Base-by-base conservation (phyloP, 1,284 basidiomycete genomes). In the Fistulina hepatica region DNA sequence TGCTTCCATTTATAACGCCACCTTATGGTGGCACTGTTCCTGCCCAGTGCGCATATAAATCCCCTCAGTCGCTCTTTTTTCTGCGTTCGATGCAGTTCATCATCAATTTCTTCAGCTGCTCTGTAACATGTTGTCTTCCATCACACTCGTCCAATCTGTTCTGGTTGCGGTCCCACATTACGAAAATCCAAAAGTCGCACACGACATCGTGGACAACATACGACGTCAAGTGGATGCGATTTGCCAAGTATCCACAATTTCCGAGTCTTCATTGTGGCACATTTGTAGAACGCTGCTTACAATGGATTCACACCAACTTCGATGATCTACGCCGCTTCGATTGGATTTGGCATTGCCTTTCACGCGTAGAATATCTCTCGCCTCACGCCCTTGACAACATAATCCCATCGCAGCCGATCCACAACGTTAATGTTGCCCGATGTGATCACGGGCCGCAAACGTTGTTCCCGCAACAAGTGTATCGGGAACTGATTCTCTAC, bases 361-460 rank as follows among this genome's bases (percentile, higher is more conserved):
- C 28, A 22, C 1, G 24, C 10, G 13, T 36, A 25, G 12, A 11
- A 22, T 15, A 11, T 34, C 12, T 19, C 13, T 9, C 8, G 5
- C 12, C 2, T 31, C 5, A 13, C 20, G 10, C 33, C 71, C 69
- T 20, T 53, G 64, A 49, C 42, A 64, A 37, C 60, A 61, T 35
- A 71, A 65, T 2, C 73, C 71, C 0, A 71, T 72, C 48, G 61
- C 50, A 3, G 59, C 61, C 33, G 19, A 34, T 34, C n/a, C n/a
- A n/a, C n/a, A n/a, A n/a, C n/a, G n/a, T n/a, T n/a, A n/a, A n/a
- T n/a, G n/a, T n/a, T n/a, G n/a, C n/a, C n/a, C n/a, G n/a, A n/a
- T n/a, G n/a, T n/a, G n/a, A n/a, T n/a, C n/a, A n/a, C n/a, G n/a
- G n/a, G n/a, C n/a, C n/a, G n/a, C n/a, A n/a, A n/a, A n/a, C n/a